phyloP scores from a whole-genome alignment of 2,329 filamentous ascomycete genomes.

The Fusarium illudens region DNA sequence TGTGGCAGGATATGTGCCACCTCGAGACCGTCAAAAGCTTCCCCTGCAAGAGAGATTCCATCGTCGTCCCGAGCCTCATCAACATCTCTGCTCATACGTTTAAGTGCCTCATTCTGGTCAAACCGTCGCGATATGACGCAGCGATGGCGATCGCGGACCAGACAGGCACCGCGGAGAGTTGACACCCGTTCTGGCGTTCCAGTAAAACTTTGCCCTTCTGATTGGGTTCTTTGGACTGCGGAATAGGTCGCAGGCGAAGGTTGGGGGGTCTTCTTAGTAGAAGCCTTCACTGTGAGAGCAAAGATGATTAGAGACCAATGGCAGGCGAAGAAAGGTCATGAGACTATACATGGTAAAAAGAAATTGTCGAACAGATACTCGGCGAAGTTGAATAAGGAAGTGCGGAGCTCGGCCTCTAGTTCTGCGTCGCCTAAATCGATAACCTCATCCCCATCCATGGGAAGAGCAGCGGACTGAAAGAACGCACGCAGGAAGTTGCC shows the following conservation, averaged over 20 bases:
- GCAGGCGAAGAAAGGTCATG: neutral
- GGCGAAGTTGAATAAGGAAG: neutral
- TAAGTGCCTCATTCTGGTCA: neutral
- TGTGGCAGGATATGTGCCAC: constrained; percentile 17
- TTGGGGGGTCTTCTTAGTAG: constrained; percentile 9
- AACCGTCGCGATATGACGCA: constrained; percentile 11
- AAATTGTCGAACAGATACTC: constrained; percentile 13
- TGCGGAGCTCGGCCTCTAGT: neutral
- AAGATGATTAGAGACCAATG: neutral
- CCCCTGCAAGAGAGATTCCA: neutral
- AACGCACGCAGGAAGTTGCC: neutral
- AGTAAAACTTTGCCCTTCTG: neutral
- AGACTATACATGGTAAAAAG: constrained; percentile 3
- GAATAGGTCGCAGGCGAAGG: constrained; percentile 8
- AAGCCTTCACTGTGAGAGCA: neutral
- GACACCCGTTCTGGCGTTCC: constrained; percentile 7
- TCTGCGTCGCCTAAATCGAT: neutral
- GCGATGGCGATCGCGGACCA: constrained; percentile 10
- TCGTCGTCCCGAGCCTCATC: neutral
- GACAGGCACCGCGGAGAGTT: constrained; percentile 1
- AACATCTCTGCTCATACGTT: neutral
- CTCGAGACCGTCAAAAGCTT: neutral
- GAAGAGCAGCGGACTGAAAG: neutral
- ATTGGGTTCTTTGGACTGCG: neutral
- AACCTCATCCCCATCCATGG: neutral